These are phyloP conservation scores for Pichia cabralensis DNA, from an alignment of 805 yeast species.

Conservation along the genomic window DNA sequence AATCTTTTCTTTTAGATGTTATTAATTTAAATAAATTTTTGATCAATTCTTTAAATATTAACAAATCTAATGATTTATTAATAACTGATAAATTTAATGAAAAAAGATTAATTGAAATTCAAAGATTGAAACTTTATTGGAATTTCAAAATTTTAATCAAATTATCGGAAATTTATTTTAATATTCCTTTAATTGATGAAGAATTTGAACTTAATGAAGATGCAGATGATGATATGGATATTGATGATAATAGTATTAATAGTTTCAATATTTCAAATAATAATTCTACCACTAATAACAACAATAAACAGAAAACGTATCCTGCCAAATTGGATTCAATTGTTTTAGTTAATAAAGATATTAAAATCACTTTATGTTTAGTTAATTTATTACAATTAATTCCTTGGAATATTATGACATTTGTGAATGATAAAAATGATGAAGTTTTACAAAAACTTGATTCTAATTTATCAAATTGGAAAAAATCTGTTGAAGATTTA, in stretches of 20 bases:
- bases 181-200: constrained; percentile 8
- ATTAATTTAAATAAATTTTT: constrained; percentile 31
- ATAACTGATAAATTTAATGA: constrained; percentile 2
- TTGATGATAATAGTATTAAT: constrained; percentile 1
- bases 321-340: constrained; percentile 29
- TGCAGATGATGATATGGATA: too few relatives aligned
- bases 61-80: constrained; percentile 12
- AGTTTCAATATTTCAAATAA: too few relatives aligned
- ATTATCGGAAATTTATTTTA: constrained; percentile 22
- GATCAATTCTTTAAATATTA: constrained; percentile 36
- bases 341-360: constrained; percentile 24
- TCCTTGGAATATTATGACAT: constrained; percentile 21
- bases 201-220: too few relatives aligned
- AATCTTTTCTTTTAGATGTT: constrained; percentile 33
- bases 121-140: constrained; percentile 35
- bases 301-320: too few relatives aligned
- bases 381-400: constrained; percentile 24
- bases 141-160: constrained; percentile 28
- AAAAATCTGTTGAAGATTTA: constrained; percentile 12
- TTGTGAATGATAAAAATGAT: constrained; percentile 11
- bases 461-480: constrained; percentile 21
- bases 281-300: constrained; percentile 13
- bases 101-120: constrained; percentile 18
- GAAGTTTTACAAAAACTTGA: constrained; percentile 15
- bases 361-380: constrained; percentile 25